Percentiles rank a stretch among this genome's conserved stretches.
Conservation (phyloP, 2,329 filamentous ascomycete genomes). For the Venturia oleaginea region DNA sequence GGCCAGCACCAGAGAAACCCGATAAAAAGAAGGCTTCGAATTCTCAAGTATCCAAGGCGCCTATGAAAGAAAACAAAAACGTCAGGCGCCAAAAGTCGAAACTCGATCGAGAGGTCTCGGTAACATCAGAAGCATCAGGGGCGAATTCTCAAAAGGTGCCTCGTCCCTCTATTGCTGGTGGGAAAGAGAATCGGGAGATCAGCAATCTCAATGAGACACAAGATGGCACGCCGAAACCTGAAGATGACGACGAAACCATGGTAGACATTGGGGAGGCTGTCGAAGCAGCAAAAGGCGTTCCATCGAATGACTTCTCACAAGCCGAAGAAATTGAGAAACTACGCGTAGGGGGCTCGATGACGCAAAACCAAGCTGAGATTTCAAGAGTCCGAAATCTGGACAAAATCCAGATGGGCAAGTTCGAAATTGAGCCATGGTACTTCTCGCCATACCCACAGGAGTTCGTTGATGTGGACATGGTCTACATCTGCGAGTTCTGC, state of each 20-base stretch:
- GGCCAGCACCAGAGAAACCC: constrained; percentile 83
- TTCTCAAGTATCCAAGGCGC: constrained; percentile 17
- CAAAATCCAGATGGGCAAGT: constrained; percentile 86
- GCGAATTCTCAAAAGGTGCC: constrained; percentile 40
- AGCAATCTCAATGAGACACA: constrained; percentile 37
- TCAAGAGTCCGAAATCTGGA: constrained; percentile 91
- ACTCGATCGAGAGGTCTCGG: constrained; percentile 46
- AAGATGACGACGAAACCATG: constrained; percentile 44
- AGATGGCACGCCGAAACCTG: constrained; percentile 40
- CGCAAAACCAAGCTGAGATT: constrained; percentile 94
- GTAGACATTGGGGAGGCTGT: constrained; percentile 44
- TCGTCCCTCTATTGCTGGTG: constrained; percentile 47
- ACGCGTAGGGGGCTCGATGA: constrained; percentile 92
- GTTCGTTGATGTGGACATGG: constrained; percentile 79
- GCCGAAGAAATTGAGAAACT: constrained; percentile 96
- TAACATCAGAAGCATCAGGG: constrained; percentile 44
- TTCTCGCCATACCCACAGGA: constrained; percentile 92
- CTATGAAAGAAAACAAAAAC: constrained; percentile 36
- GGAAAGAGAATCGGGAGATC: constrained; percentile 49
- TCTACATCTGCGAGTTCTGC: constrained; percentile 97
- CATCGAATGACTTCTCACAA: constrained; percentile 54
- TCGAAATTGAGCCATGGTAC: constrained; percentile 95
- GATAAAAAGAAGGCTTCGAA: constrained; percentile 72
- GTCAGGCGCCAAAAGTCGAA: constrained; percentile 37
- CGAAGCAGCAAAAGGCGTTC: constrained; percentile 44